phyloP scores from a whole-genome alignment of 2,329 filamentous ascomycete species.

The Xylariaceae sp. region DNA sequence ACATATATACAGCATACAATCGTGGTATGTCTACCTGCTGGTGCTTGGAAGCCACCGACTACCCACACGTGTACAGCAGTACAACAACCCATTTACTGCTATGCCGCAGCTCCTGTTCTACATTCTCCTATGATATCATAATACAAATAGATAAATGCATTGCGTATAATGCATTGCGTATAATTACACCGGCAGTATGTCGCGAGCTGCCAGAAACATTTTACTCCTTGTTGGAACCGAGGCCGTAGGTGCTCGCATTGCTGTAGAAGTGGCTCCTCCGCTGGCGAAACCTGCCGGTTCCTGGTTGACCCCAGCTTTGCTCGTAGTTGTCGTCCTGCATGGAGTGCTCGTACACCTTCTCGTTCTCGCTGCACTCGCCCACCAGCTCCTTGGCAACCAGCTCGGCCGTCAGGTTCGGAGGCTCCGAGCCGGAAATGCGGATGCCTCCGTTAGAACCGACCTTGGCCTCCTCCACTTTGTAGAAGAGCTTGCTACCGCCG shows the following conservation, averaged over 20 bases:
- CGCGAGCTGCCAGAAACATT: neutral
- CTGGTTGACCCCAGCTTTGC: neutral
- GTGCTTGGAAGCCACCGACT: too few species aligned
- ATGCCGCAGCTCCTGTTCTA: too few species aligned
- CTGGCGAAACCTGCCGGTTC: too few species aligned
- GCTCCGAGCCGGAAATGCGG: constrained; percentile 38
- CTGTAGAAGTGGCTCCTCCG: constrained; percentile 18
- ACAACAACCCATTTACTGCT: too few species aligned
- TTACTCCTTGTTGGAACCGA: constrained; percentile 18
- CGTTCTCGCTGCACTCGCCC: constrained; percentile 28
- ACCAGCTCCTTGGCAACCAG: constrained; percentile 43
- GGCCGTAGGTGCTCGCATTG: constrained; percentile 36
- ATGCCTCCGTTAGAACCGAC: constrained; percentile 49
- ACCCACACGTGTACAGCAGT: too few species aligned
- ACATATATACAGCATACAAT: too few species aligned
- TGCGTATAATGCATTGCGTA: too few species aligned
- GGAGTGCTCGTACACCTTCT: constrained; percentile 22
- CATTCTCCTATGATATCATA: too few species aligned
- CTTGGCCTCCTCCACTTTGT: constrained; percentile 44
- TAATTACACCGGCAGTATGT: too few species aligned
- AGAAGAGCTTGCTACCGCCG: constrained; percentile 52
- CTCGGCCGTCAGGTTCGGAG: constrained; percentile 31
- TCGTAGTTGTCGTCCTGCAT: constrained; percentile 1
- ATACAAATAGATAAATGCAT: too few species aligned
- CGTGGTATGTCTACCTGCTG: too few species aligned